Evolutionary conservation across 2,329 filamentous ascomycete genomes (phyloP).

Genomic region (Ascochyta koolunga): DNA sequence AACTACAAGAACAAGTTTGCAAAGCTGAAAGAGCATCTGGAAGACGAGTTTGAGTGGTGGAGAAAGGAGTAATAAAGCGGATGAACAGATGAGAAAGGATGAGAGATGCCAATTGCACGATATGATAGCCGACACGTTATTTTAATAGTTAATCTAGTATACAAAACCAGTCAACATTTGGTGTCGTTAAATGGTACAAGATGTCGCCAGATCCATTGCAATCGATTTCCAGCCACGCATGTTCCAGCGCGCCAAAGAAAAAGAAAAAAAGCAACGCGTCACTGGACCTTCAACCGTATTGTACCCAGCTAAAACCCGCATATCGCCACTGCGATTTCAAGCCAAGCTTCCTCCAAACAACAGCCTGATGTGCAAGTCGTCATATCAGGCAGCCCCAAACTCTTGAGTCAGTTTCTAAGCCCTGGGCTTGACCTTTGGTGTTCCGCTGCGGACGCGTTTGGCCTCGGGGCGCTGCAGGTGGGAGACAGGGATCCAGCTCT

Average conservation of each 20-base stretch:
- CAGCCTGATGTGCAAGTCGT: neutral
- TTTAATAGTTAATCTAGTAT: conserved; percentile 23
- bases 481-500: conserved; percentile 90
- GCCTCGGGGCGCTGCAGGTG: conserved; percentile 86
- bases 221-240: neutral
- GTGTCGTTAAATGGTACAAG: conserved; percentile 19
- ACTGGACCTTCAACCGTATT: neutral
- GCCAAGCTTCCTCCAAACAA: neutral
- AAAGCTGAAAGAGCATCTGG: conserved; percentile 76
- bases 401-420: conserved; percentile 3
- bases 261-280: neutral
- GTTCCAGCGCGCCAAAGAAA: neutral
- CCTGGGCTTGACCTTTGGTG: conserved; percentile 48
- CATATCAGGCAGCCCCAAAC: neutral
- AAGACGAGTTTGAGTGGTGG: conserved; percentile 77
- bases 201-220: conserved; percentile 10
- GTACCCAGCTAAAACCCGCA: neutral
- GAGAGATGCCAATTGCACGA: neutral
- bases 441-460: conserved; percentile 61
- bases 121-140: conserved; percentile 1
- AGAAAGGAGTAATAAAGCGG: conserved; percentile 50
- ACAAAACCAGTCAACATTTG: conserved; percentile 25
- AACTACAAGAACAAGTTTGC: conserved; percentile 78
- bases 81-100: neutral
- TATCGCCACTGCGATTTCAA: neutral